Percentiles rank a stretch among this genome's conserved stretches.
These are phyloP conservation scores for Phanerodontia chrysosporium DNA, from an alignment of 768 basidiomycete species.

Conservation along the genomic window DNA sequence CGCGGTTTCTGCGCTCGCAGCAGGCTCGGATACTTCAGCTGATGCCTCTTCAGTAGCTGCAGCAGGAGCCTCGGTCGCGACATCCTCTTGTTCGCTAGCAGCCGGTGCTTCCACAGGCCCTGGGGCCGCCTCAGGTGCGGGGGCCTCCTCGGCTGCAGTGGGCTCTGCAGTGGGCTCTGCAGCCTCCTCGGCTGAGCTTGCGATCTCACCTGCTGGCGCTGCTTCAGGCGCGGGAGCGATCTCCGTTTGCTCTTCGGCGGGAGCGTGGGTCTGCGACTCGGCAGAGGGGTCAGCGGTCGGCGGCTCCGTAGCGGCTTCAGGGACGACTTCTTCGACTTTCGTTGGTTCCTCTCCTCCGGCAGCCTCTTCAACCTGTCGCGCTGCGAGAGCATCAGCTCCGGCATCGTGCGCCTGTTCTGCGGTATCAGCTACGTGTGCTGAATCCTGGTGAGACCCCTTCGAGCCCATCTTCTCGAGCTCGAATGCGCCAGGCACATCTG, in stretches of 20 bases:
- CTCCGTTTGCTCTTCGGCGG: slow-evolving; percentile 21
- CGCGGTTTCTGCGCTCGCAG: neutral
- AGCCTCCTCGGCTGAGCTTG: neutral
- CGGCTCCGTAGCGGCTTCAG: slow-evolving; percentile 22
- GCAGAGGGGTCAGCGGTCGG: slow-evolving; percentile 17
- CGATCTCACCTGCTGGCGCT: slow-evolving; percentile 21
- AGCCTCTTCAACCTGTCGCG: slow-evolving; percentile 19
- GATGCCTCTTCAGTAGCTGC: slow-evolving; percentile 4
- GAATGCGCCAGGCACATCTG: neutral
- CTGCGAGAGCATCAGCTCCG: slow-evolving; percentile 7
- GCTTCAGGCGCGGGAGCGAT: neutral
- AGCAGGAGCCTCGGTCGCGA: neutral
- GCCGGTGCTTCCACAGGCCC: neutral
- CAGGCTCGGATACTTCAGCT: neutral
- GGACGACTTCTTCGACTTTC: slow-evolving; percentile 11
- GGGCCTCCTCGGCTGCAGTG: neutral
- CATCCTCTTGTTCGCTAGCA: neutral
- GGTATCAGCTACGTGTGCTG: no score
- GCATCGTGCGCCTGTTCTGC: neutral
- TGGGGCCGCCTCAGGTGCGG: neutral
- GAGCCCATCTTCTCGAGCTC: neutral
- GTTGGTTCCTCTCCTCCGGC: slow-evolving; percentile 10
- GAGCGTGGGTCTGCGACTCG: slow-evolving; percentile 10
- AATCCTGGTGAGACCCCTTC: neutral
- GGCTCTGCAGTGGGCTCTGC: neutral